Conservation (phyloP, 208 protist genomes). For the Balamuthia mandrillaris region DNA sequence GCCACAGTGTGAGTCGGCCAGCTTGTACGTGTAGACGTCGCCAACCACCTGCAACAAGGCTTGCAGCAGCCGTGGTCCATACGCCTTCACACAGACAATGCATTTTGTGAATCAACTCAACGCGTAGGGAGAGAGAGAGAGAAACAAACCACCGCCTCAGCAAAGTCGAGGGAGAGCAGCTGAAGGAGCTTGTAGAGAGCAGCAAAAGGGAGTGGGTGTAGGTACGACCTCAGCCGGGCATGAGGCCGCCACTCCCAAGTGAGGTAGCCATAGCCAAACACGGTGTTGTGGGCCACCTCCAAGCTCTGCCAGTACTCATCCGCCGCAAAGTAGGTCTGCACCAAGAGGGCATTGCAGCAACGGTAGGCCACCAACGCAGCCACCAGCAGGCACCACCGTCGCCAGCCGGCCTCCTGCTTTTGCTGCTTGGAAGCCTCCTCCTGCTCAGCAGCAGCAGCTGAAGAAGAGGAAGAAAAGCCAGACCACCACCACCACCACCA, state of each 20-base stretch:
- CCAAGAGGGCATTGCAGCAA: constrained; percentile 16
- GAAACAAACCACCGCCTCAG: constrained; percentile 19
- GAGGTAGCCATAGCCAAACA: constrained; percentile 67
- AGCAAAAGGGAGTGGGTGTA: constrained; percentile 64
- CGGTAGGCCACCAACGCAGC: constrained; percentile 7
- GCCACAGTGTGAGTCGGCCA: not conserved
- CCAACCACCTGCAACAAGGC: not conserved
- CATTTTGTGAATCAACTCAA: not conserved
- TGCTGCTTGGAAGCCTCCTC: no score
- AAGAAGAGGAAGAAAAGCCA: not conserved
- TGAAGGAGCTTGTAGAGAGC: constrained; percentile 45
- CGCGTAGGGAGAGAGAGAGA: not conserved
- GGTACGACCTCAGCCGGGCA: constrained; percentile 46
- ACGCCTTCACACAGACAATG: no score
- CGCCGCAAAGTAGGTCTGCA: constrained; percentile 59
- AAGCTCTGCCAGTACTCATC: constrained; percentile 72
- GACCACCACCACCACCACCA: not conserved
- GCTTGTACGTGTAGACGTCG: not conserved
- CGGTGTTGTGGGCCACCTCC: constrained; percentile 61
- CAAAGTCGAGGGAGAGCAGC: constrained; percentile 49
- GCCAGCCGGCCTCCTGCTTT: no score
- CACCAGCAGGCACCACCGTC: not conserved
- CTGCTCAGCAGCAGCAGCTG: not conserved
- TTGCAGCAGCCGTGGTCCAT: not conserved
- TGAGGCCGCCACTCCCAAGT: constrained; percentile 71